Evolutionary conservation across 371 early-diverging fungal genomes (phyloP), one percentile per base, ranked within the genome.

Genomic region (Apophysomyces variabilis): DNA sequence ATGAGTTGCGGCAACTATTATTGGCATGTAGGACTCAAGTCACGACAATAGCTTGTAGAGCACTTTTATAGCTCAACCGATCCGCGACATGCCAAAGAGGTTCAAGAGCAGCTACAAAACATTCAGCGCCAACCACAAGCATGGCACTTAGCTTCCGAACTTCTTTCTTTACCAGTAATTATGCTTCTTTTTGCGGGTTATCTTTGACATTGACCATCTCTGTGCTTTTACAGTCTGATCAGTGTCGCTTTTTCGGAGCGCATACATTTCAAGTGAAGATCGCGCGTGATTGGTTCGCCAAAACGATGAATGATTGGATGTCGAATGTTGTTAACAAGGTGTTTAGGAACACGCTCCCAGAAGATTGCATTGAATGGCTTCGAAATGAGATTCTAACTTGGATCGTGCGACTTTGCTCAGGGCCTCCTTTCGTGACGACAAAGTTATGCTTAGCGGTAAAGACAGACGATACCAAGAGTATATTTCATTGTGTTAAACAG

Each of bases 251-350:
- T 69, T 93, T 92, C 81, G 95, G 94, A 0, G 95, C 95, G 0
- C 91, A 92, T 59, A 93, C 93, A 0, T 85, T 93, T 64, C 92
- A 93, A 66, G 84, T 90, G 37, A 93, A 93, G 65, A 88, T 95
- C 12, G 72, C 90, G 32, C 86, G 90, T 58, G 92, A 93, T 66
- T 92, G 92, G 93, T 90, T 76, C 57, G 72, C 43, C 37, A 13
- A n/a, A 21, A 12, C 57, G 21, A 44, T 18, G 32, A 12, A 14
- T 6, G 57, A 18, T 12, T 26, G 41, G 32, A 3, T 38, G 26
- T 1, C 50, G 13, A 32, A 36, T 38, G 9, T 50, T n/a, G 5
- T 50, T 21, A 50, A 9, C 54, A 11, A 50, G 9, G 0, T 50
- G 54, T 21, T 56, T 65, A 87, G 90, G 89, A 80, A 78, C 14